phyloP scores from a whole-genome alignment of 331 rosid genomes.

The Cucumis variabilis region DNA sequence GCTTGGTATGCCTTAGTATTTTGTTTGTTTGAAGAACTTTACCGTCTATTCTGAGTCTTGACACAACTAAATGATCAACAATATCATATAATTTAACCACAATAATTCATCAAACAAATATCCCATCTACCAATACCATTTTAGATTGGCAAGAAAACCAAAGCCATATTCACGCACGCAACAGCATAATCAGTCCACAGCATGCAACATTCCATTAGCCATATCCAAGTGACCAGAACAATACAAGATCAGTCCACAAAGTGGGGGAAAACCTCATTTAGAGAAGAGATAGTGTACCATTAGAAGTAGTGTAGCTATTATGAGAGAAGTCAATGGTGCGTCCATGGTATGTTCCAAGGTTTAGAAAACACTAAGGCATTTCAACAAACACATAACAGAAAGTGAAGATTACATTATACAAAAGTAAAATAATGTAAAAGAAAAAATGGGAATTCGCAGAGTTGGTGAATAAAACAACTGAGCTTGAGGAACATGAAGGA shows the following conservation, averaged over 20 bases:
- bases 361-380: constrained; percentile 12
- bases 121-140: constrained; percentile 4
- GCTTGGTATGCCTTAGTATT: neutral
- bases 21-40: neutral
- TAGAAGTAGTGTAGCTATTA: constrained; percentile 1
- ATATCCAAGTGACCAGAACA: constrained; percentile 4
- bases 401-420: neutral
- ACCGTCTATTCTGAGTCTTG: neutral
- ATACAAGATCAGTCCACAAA: neutral
- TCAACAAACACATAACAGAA: neutral
- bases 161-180: neutral
- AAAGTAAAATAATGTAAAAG: neutral
- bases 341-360: constrained; percentile 13
- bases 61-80: neutral
- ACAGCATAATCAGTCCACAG: neutral
- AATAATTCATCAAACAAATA: neutral
- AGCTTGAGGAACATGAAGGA: neutral
- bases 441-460: neutral
- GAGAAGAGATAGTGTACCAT: constrained; percentile 15
- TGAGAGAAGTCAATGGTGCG: constrained; percentile 16
- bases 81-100: neutral
- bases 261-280: neutral
- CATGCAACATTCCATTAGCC: constrained; percentile 14
- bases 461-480: neutral
- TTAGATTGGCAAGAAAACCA: neutral